Conservation (phyloP, 805 yeast genomes). For the Candida railenensis region DNA sequence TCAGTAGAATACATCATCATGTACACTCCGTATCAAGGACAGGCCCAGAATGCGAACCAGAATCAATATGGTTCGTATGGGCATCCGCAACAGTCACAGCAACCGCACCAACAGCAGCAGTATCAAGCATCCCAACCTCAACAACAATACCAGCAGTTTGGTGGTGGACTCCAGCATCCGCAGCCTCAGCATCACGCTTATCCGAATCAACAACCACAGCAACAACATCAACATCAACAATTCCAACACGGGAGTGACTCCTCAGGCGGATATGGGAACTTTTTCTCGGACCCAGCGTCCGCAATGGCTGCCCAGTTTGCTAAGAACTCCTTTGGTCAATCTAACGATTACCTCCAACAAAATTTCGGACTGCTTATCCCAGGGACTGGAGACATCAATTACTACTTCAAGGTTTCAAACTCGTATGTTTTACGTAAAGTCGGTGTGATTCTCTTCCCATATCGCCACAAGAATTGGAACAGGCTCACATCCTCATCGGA, state of each 20-base stretch:
- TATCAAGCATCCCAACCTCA: slow-evolving; percentile 13
- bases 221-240: slow-evolving; percentile 14
- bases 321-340: slow-evolving; percentile 76
- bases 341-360: slow-evolving; percentile 75
- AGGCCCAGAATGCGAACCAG: not conserved
- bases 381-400: slow-evolving; percentile 59
- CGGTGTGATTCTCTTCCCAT: slow-evolving; percentile 77
- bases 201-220: slow-evolving; percentile 15
- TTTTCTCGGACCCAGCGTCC: slow-evolving; percentile 77
- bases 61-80: not conserved
- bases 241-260: slow-evolving; percentile 6
- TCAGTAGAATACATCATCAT: no score
- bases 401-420: slow-evolving; percentile 90
- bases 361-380: slow-evolving; percentile 57
- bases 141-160: slow-evolving; percentile 23
- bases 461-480: slow-evolving; percentile 80
- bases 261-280: slow-evolving; percentile 24
- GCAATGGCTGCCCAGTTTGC: slow-evolving; percentile 88
- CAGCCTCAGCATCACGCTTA: slow-evolving; percentile 37
- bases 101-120: slow-evolving; percentile 15
- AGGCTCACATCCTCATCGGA: slow-evolving; percentile 38
- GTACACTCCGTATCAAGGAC: slow-evolving; percentile 6
- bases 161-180: slow-evolving; percentile 35
- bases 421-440: slow-evolving; percentile 78
- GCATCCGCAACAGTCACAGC: slow-evolving; percentile 12